A percentile compares a stretch with the other conserved stretches of the same genome.
Evolutionary conservation across 192 early-diverging fungal genomes (phyloP).

Genomic region (Lobosporangium transversale): DNA sequence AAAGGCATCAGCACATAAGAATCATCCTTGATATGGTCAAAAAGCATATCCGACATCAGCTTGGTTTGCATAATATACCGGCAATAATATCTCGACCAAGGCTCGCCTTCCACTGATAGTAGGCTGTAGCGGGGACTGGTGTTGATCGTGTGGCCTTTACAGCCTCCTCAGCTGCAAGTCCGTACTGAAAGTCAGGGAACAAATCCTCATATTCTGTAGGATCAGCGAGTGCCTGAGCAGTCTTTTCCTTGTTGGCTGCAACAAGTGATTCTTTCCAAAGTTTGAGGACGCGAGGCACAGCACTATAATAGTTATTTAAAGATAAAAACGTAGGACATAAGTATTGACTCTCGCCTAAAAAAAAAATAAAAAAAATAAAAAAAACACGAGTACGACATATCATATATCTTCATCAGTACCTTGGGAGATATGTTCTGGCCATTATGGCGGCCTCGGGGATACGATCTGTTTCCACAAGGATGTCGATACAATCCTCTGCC

Average conservation of each 20-base stretch:
- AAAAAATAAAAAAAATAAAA: not conserved
- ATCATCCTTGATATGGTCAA: too few relatives aligned
- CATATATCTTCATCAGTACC: constrained; percentile 17
- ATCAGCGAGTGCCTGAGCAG: constrained; percentile 89
- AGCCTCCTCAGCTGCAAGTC: constrained; percentile 63
- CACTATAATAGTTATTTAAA: constrained; percentile 30
- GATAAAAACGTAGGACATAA: not conserved
- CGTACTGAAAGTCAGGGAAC: constrained; percentile 83
- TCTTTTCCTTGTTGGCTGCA: constrained; percentile 77
- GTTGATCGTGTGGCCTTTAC: constrained; percentile 48
- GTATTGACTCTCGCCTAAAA: too few relatives aligned
- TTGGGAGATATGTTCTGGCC: constrained; percentile 89
- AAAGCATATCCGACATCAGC: too few relatives aligned
- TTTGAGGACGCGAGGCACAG: constrained; percentile 74
- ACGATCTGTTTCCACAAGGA: constrained; percentile 87
- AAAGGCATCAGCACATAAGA: too few relatives aligned
- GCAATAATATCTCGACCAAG: constrained; percentile 69
- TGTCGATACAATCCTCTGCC: constrained; percentile 84
- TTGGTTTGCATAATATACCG: too few relatives aligned
- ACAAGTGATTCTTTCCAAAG: constrained; percentile 84
- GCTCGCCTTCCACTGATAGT: constrained; percentile 67
- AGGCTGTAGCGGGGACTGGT: constrained; percentile 62
- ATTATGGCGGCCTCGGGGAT: constrained; percentile 97
- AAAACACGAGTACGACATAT: not conserved
- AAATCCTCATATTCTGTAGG: constrained; percentile 85